phyloP scores from a whole-genome alignment of 106 monocot genomes.

The Gastrodia elata region DNA sequence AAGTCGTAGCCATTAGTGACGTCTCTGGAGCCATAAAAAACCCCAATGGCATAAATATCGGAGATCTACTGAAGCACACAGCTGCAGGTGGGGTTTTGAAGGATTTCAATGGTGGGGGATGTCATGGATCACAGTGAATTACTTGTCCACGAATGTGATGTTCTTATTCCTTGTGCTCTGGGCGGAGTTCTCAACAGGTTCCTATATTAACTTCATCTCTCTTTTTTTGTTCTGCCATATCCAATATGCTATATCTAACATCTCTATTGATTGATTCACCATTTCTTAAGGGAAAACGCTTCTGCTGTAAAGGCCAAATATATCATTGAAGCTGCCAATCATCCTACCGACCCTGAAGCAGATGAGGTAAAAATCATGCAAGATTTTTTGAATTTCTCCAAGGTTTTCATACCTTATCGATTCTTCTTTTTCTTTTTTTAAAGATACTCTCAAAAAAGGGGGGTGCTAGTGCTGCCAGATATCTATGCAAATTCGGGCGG shows the following conservation, averaged over 20 bases:
- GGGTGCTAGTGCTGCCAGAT: constrained; percentile 74
- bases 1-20: constrained; percentile 62
- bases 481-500: constrained; percentile 91
- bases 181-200: constrained; percentile 84
- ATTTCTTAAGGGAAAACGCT: constrained; percentile 68
- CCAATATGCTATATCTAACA: background rate
- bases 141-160: constrained; percentile 79
- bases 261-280: background rate
- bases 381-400: background rate
- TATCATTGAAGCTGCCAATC: constrained; percentile 87
- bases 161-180: constrained; percentile 78
- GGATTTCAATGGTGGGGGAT: constrained; percentile 50
- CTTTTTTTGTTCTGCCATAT: background rate
- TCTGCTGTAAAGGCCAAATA: constrained; percentile 67
- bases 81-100: constrained; percentile 50
- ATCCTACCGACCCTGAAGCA: constrained; percentile 84
- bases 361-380: constrained; percentile 44
- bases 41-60: constrained; percentile 60
- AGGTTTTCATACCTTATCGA: background rate
- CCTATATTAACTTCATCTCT: background rate
- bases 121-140: constrained; percentile 43
- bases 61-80: constrained; percentile 42
- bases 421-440: background rate
- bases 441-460: constrained; percentile 86
- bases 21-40: constrained; percentile 60